These are phyloP conservation scores for Candida dubliniensis DNA, from an alignment of 1,139 yeast genomes.

Conservation along the genomic window DNA sequence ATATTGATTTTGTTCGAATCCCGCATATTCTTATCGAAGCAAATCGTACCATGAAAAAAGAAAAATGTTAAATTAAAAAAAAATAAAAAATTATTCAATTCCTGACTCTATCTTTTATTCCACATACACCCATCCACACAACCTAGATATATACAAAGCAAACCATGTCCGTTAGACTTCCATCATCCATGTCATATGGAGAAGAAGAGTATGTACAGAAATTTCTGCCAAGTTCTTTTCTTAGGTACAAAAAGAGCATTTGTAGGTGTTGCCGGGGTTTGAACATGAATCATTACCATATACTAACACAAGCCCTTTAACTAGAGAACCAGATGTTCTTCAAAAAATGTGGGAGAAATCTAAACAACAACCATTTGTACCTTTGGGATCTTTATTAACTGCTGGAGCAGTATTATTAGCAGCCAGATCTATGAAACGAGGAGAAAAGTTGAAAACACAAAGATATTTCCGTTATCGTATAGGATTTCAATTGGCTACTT, in stretches of 20 bases:
- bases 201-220: conserved; percentile 25
- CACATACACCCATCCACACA: background rate
- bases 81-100: background rate
- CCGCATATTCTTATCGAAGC: too few species aligned
- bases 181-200: conserved; percentile 25
- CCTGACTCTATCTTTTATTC: background rate
- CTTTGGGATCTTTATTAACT: conserved; percentile 76
- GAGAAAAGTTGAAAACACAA: conserved; percentile 76
- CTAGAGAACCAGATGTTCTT: conserved; percentile 32
- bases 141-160: conserved; percentile 3
- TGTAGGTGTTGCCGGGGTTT: conserved; percentile 8
- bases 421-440: conserved; percentile 69
- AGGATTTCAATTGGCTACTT: conserved; percentile 78
- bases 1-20: too few species aligned
- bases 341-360: conserved; percentile 40
- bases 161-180: conserved; percentile 20
- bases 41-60: background rate
- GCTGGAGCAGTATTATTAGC: conserved; percentile 80
- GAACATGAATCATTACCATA: conserved; percentile 1
- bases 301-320: background rate
- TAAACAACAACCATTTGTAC: conserved; percentile 78
- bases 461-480: conserved; percentile 89
- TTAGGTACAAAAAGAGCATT: background rate
- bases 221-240: background rate
- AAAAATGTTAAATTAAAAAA: background rate